phyloP scores from a whole-genome alignment of 805 yeast species.

The Teunomyces tritomae region DNA sequence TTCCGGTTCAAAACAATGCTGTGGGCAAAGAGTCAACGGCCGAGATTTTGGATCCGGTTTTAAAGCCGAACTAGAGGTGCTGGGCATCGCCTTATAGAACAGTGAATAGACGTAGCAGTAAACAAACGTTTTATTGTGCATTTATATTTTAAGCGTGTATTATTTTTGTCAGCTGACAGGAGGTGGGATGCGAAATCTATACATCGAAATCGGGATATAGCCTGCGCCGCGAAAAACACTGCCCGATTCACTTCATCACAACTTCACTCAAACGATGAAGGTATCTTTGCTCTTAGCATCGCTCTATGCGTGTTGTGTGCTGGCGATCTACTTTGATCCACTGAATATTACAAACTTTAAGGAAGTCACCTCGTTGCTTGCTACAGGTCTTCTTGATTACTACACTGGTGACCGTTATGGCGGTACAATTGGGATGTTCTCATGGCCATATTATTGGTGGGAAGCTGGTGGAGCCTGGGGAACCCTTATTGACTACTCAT shows the following conservation, averaged over 20 bases:
- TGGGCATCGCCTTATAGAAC: constrained; percentile 1
- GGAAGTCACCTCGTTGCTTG: constrained; percentile 57
- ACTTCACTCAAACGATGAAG: not conserved
- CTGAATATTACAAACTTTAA: constrained; percentile 44
- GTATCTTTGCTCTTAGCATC: not conserved
- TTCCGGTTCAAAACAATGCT: not conserved
- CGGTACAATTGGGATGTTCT: constrained; percentile 82
- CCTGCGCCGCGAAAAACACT: not conserved
- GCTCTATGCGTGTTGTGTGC: constrained; percentile 10
- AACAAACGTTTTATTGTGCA: not conserved
- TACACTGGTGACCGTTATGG: constrained; percentile 69
- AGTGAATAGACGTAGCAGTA: constrained; percentile 3
- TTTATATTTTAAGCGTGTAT: not conserved
- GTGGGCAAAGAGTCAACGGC: constrained; percentile 9
- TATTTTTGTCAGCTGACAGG: not conserved
- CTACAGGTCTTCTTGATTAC: constrained; percentile 76
- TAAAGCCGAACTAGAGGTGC: constrained; percentile 12
- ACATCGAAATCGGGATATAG: no score
- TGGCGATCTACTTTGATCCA: constrained; percentile 36
- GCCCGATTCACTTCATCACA: not conserved
- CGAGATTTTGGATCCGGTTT: constrained; percentile 23
- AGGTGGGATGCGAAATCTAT: not conserved
- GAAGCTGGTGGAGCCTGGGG: constrained; percentile 98
- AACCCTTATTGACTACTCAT: constrained; percentile 74
- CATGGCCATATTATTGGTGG: constrained; percentile 97